Evolutionary conservation across 371 early-diverging fungal genomes (phyloP), one percentile per base, ranked within the genome.

Genomic region (Apophysomyces ossiformis): DNA sequence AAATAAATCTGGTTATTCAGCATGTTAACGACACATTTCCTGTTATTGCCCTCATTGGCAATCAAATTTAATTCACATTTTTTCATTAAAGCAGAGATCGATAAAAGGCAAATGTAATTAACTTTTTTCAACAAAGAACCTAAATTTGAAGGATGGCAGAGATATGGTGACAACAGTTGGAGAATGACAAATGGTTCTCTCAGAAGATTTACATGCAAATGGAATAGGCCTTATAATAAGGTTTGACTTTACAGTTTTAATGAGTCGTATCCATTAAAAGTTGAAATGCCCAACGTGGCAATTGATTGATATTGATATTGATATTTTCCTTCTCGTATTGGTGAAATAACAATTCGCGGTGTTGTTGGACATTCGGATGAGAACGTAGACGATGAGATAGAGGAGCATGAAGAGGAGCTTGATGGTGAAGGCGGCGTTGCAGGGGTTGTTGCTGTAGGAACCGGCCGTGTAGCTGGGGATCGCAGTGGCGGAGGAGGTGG

Each of bases 381-480:
- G 41, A 43, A 57, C n/a, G 58, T 41, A 32, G 68, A 63, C 1
- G 63, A 39, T 46, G 63, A 50, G 38, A 44, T 32, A n/a, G 46
- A 38, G 9, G 63, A 41, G 9, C 58, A 71, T 36, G 71, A 73
- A n/a, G 75, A 67, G 26, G 75, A 77, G 21, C 69, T 70, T 18
- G 72, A 70, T 47, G 76, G 76, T 11, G 67, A 72, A 68, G 76
- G 76, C 4, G 76, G 70, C 39, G 68, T 72, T 37, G 69, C 76
- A 9, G 76, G 70, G 8, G 70, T 68, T 0, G n/a, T 67, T 7
- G 54, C 70, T 0, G n/a, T 67, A 11, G 54, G 9, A 50, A 50
- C 54, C 16, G 18, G 68, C 69, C 7, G 76, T 36, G 50, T 11
- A 13, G 11, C 21, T 18, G 61, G 41, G 21, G 46, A 15, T 39